Base-by-base conservation (phyloP, 192 early-diverging fungal species). In the Bifiguratus adelaidae region DNA sequence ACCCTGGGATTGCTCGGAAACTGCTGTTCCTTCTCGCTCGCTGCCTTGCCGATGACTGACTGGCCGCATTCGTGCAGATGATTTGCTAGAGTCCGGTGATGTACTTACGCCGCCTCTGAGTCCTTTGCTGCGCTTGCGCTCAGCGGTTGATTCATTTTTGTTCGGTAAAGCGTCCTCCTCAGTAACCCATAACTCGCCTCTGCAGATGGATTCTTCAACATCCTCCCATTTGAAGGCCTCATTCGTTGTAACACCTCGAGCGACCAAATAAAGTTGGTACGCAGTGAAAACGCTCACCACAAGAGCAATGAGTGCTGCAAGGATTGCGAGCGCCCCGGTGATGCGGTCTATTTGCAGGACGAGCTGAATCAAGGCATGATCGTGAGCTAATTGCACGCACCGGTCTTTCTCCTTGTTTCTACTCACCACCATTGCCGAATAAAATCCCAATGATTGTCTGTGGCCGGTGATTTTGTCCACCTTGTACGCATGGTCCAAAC, bases 201-300 rank as follows among this genome's bases (percentile, higher is more conserved):
- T 48, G 33, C 67, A 47, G 8, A 72, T 59, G 25, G 60, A 55
- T 49, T 76, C 73, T n/a, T 71, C 63, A 18, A 76, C 37, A 12
- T 61, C 50, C 32, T 72, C 70, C 73, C 73, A 72, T 52, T 76
- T 76, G 48, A 72, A 72, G 4, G 70, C 55, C 29, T 76, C 73
- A 34, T 76, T 76, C 1, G 73, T 64, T 11, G 73, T 76, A 16
- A 70, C 56, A 23, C 70, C 70, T 5, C 55, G 52, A 2, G 53
- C 53, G 16, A 65, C 48, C 32, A 76, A 48, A 52, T 69, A 67
- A 1, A 76, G 19, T 46, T 76, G 70, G 44, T 76, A 76, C 4
- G 61, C 9, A 12, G 64, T 24, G 29, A 76, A 76, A 23, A 61
- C 55, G 48, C 60, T 67, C 12, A 76, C 50, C 6, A 76, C 70